These are phyloP conservation scores for Sporothrix humicola DNA, from an alignment of 2,329 filamentous ascomycete species.

Conservation along the genomic window DNA sequence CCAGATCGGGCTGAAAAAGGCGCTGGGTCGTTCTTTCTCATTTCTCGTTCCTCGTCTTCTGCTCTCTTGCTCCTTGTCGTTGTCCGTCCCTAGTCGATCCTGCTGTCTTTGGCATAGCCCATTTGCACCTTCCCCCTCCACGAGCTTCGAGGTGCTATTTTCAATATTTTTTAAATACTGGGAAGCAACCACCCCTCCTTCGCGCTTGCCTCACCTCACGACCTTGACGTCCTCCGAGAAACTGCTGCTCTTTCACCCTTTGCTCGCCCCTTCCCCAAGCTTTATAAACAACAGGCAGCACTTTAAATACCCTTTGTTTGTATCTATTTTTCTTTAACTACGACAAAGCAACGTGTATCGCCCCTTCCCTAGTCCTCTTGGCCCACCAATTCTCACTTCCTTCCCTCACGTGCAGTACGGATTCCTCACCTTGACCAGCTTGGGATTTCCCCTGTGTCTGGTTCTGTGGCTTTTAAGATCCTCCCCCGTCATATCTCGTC, in stretches of 20 bases:
- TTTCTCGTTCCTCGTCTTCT: not conserved
- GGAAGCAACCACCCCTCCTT: slow-evolving; percentile 23
- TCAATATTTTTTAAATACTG: slow-evolving; percentile 23
- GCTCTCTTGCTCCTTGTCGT: not conserved
- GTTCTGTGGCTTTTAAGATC: not conserved
- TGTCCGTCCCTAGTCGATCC: slow-evolving; percentile 6
- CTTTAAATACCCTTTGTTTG: not conserved
- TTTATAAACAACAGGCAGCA: not conserved
- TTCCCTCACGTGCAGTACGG: slow-evolving; percentile 11
- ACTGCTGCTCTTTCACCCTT: not conserved
- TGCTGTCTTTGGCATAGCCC: slow-evolving; percentile 26
- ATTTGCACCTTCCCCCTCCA: slow-evolving; percentile 3
- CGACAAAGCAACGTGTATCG: slow-evolving; percentile 4
- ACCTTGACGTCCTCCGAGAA: not conserved
- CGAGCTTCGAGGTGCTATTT: slow-evolving; percentile 12
- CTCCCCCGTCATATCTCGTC: slow-evolving; percentile 2
- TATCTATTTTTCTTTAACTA: not conserved
- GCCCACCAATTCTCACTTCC: not conserved
- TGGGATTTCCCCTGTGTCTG: not conserved
- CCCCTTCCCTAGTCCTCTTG: not conserved
- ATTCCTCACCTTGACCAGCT: not conserved
- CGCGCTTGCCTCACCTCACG: slow-evolving; percentile 8
- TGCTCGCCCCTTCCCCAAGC: no score
- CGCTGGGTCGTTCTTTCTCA: slow-evolving; percentile 4
- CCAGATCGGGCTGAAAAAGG: slow-evolving; percentile 18